Percentiles rank a stretch among this genome's conserved stretches.
Evolutionary conservation across 139 green algal genomes (phyloP).

Genomic region (Medakamo hakoo): DNA sequence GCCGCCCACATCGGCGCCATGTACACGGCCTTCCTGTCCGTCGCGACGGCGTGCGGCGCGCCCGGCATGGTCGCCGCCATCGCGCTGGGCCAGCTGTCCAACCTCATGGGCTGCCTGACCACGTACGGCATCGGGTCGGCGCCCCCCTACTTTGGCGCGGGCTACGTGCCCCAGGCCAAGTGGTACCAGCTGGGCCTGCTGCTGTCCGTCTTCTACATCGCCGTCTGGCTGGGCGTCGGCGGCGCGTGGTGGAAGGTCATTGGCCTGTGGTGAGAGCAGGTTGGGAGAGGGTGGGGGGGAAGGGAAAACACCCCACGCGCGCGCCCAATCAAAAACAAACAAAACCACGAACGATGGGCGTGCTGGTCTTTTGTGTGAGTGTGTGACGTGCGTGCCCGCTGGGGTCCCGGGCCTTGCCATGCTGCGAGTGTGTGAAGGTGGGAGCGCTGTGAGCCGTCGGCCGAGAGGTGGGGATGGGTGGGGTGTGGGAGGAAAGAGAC

Average conservation of each 20-base stretch:
- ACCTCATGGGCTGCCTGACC: slow-evolving; percentile 97
- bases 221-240: slow-evolving; percentile 76
- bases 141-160: slow-evolving; percentile 85
- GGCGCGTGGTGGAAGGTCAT: slow-evolving; percentile 90
- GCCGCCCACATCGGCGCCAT: slow-evolving; percentile 99
- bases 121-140: slow-evolving; percentile 98
- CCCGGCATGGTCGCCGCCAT: slow-evolving; percentile 33
- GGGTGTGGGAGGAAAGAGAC: no score
- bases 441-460: no score
- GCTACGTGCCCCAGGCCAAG: slow-evolving; percentile 61
- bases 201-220: slow-evolving; percentile 84
- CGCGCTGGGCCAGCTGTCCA: slow-evolving; percentile 69
- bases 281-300: no score
- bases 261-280: slow-evolving; percentile 56
- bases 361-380: no score
- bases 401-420: no score
- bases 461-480: no score
- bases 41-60: slow-evolving; percentile 78
- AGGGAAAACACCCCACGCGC: no score
- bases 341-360: no score
- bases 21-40: slow-evolving; percentile 98
- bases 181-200: slow-evolving; percentile 90
- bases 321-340: no score
- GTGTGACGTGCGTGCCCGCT: no score
- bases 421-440: no score